phyloP scores from a whole-genome alignment of 2,329 filamentous ascomycete species.

The Aspergillus sp. region DNA sequence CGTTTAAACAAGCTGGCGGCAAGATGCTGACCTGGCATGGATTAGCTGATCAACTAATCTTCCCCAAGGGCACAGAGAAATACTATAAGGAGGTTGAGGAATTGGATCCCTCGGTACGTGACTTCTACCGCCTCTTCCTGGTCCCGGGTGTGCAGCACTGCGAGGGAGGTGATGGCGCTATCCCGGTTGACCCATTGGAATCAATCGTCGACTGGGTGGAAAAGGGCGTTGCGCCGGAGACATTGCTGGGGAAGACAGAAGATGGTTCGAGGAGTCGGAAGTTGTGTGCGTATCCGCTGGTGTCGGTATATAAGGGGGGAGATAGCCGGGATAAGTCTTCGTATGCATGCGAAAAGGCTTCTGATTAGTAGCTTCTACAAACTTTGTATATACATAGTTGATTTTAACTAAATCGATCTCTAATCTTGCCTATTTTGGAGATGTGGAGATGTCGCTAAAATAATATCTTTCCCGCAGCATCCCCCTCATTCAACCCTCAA shows the following conservation, averaged over 20 bases:
- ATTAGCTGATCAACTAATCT: conserved; percentile 34
- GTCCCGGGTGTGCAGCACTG: conserved; percentile 36
- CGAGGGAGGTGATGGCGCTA: conserved; percentile 18
- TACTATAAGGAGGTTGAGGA: conserved; percentile 32
- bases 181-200: conserved; percentile 7
- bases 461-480: no score
- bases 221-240: conserved; percentile 11
- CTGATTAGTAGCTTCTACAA: neutral
- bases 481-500: no score
- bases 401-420: neutral
- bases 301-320: conserved; percentile 5
- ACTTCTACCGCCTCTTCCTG: conserved; percentile 35
- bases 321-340: conserved; percentile 2
- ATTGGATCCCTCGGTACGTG: conserved; percentile 16
- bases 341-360: neutral
- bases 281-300: conserved; percentile 8
- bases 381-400: neutral
- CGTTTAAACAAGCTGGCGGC: conserved; percentile 29
- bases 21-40: conserved; percentile 43
- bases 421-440: no score
- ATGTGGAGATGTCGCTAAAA: no score
- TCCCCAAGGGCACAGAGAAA: conserved; percentile 26
- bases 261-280: neutral
- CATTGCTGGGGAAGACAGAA: conserved; percentile 1
- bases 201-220: conserved; percentile 16